Evolutionary conservation across 768 basidiomycete genomes (phyloP).

Genomic region (Pisolithus sp.): DNA sequence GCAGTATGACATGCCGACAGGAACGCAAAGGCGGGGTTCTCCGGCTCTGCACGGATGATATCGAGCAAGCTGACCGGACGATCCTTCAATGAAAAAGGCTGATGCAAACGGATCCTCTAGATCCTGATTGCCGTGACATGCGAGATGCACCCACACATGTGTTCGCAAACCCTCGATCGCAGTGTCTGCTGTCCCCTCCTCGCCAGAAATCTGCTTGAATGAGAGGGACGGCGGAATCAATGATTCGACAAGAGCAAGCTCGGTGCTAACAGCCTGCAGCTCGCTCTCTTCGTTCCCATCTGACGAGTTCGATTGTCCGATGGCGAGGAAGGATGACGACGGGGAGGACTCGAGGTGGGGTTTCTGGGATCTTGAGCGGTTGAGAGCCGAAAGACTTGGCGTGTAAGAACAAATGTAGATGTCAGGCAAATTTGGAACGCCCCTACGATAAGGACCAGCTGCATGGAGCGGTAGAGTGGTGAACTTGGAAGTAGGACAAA

Average conservation of each 20-base stretch:
- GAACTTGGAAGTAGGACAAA: constrained; percentile 29
- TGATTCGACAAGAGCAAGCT: no score
- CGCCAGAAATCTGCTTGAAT: constrained; percentile 8
- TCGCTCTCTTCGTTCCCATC: no score
- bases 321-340: no score
- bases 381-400: constrained; percentile 25
- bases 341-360: no score
- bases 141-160: constrained; percentile 26
- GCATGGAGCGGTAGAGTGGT: constrained; percentile 28
- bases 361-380: constrained; percentile 13
- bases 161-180: constrained; percentile 11
- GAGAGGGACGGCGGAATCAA: constrained; percentile 3
- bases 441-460: constrained; percentile 22
- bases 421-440: constrained; percentile 5
- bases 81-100: constrained; percentile 24
- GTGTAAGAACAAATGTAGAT: constrained; percentile 30
- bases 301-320: no score
- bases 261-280: no score
- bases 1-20: constrained; percentile 32
- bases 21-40: constrained; percentile 24
- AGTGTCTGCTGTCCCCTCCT: constrained; percentile 8
- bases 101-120: no score
- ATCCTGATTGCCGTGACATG: constrained; percentile 17
- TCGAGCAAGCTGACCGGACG: constrained; percentile 16
- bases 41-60: constrained; percentile 13